These are phyloP conservation scores for Boletus semigastroideus DNA, from an alignment of 1,284 basidiomycete species.

Conservation along the genomic window DNA sequence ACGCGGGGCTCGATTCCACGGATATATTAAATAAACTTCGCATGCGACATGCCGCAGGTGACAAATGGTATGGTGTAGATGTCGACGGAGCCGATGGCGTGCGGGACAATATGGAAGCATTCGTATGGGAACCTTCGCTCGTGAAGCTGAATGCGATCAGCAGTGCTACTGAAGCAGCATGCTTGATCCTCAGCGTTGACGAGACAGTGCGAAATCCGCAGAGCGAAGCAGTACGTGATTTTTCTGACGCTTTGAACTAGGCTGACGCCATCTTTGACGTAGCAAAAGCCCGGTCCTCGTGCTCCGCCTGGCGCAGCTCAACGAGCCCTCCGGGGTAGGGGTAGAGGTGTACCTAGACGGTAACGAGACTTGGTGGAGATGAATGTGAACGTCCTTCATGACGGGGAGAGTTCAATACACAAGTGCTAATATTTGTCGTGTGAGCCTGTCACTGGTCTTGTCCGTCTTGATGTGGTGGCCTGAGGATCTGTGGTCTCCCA, in stretches of 20 bases:
- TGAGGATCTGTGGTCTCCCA: background rate
- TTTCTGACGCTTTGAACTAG: conserved; percentile 3
- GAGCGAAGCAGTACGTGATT: conserved; percentile 75
- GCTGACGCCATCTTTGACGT: conserved; percentile 14
- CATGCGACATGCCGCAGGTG: conserved; percentile 91
- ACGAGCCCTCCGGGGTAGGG: conserved; percentile 80
- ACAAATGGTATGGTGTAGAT: conserved; percentile 92
- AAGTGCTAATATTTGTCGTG: conserved; percentile 1
- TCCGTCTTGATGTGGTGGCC: too few relatives aligned
- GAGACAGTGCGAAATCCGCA: conserved; percentile 94
- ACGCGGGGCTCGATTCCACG: conserved; percentile 97
- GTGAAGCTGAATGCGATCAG: conserved; percentile 96
- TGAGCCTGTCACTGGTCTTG: too few relatives aligned
- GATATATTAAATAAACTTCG: conserved; percentile 97
- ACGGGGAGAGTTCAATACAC: conserved; percentile 14
- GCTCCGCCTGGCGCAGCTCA: conserved; percentile 84
- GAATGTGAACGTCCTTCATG: conserved; percentile 2
- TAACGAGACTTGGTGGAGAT: conserved; percentile 31
- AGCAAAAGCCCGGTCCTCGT: conserved; percentile 76
- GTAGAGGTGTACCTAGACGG: conserved; percentile 73
- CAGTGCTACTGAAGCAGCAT: conserved; percentile 95
- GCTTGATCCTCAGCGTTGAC: conserved; percentile 91
- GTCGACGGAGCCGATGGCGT: conserved; percentile 89
- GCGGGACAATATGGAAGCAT: conserved; percentile 93
- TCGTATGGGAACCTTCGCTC: conserved; percentile 97